These are phyloP conservation scores for Septoria linicola DNA, from an alignment of 2,329 filamentous ascomycete species.

Conservation along the genomic window DNA sequence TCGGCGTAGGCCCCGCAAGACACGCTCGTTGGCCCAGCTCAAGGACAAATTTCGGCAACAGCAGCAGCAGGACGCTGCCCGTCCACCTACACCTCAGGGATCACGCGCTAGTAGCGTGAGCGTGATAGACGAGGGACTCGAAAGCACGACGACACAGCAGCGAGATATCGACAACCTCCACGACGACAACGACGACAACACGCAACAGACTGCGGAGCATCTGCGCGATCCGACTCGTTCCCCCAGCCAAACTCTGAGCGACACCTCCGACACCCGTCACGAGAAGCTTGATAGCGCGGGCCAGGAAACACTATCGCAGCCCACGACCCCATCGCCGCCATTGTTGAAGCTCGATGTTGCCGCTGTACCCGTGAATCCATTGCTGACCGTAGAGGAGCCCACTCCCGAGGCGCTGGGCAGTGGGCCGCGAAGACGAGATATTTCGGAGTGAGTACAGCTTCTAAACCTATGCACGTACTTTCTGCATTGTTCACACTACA, in stretches of 20 bases:
- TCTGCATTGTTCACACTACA: too few species aligned
- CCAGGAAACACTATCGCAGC: conserved; percentile 13
- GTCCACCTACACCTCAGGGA: background rate
- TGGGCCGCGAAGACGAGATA: background rate
- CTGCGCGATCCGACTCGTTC: too few species aligned
- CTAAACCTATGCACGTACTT: too few species aligned
- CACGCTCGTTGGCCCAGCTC: conserved; percentile 27
- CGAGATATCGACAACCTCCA: background rate
- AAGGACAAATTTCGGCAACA: conserved; percentile 24
- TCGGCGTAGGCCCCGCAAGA: conserved; percentile 13
- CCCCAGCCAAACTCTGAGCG: background rate
- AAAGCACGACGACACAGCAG: background rate
- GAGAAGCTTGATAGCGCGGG: too few species aligned
- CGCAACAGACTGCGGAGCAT: too few species aligned
- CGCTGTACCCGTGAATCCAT: conserved; percentile 12
- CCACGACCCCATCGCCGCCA: conserved; percentile 10
- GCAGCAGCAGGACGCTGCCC: background rate
- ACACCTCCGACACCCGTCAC: conserved; percentile 7
- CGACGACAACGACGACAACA: too few species aligned
- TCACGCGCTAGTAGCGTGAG: conserved; percentile 7
- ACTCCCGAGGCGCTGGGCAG: conserved; percentile 20
- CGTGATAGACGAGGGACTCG: conserved; percentile 4
- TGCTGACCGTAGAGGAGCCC: conserved; percentile 20
- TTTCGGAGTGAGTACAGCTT: conserved; percentile 8
- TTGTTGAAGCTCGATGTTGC: conserved; percentile 19